Percentiles rank a stretch among this genome's conserved stretches.
Evolutionary conservation across 2,329 filamentous ascomycete genomes (phyloP).

Genomic region (Penicillium sclerotigenum): DNA sequence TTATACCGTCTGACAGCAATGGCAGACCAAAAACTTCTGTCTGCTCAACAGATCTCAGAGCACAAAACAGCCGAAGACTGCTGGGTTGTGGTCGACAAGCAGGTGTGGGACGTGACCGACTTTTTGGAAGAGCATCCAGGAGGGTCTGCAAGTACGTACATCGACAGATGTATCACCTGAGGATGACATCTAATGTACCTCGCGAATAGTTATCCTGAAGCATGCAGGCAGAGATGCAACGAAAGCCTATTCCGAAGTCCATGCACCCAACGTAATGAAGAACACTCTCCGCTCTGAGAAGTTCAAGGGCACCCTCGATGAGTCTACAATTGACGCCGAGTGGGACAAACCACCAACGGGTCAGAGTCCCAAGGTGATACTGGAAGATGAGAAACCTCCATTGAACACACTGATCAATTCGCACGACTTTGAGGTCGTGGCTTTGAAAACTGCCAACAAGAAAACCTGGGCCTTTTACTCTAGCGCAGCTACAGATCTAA

Average conservation of each 20-base stretch:
- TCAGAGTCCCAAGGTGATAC: slow-evolving; percentile 27
- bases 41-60: slow-evolving; percentile 45
- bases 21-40: slow-evolving; percentile 35
- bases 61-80: slow-evolving; percentile 52
- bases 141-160: slow-evolving; percentile 49
- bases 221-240: slow-evolving; percentile 48
- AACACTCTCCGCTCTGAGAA: slow-evolving; percentile 45
- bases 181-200: background rate
- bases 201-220: slow-evolving; percentile 42
- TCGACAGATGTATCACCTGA: background rate
- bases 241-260: slow-evolving; percentile 45
- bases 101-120: slow-evolving; percentile 65
- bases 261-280: slow-evolving; percentile 48
- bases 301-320: slow-evolving; percentile 51
- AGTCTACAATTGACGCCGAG: slow-evolving; percentile 48
- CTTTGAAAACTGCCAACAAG: slow-evolving; percentile 53
- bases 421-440: slow-evolving; percentile 60
- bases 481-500: slow-evolving; percentile 62
- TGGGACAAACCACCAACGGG: slow-evolving; percentile 45
- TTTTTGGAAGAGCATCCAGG: slow-evolving; percentile 65
- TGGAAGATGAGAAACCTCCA: slow-evolving; percentile 47
- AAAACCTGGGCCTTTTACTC: slow-evolving; percentile 71
- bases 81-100: slow-evolving; percentile 67
- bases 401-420: slow-evolving; percentile 56
- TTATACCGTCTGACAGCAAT: slow-evolving; percentile 16